A percentile compares a stretch with the other conserved stretches of the same genome.
Evolutionary conservation across 768 basidiomycete species (phyloP).

Genomic region (Mycena galopus): DNA sequence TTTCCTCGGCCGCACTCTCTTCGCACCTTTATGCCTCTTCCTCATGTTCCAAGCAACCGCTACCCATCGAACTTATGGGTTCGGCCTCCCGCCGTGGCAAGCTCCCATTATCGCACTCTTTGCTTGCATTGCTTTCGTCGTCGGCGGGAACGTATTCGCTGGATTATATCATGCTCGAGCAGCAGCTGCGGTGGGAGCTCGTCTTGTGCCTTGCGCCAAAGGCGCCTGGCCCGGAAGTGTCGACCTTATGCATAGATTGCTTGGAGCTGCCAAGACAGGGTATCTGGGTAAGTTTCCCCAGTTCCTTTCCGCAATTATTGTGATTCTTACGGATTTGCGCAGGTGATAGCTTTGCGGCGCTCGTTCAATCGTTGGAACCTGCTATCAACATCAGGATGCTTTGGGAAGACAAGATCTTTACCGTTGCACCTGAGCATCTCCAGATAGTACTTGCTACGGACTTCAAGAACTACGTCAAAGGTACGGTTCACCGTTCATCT

Average conservation of each 20-base stretch:
- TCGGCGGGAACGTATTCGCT: too few species aligned
- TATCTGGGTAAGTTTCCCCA: constrained; percentile 7
- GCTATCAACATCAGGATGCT: constrained; percentile 24
- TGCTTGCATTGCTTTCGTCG: too few species aligned
- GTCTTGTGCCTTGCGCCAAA: neutral
- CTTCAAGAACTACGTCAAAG: constrained; percentile 46
- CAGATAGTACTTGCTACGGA: constrained; percentile 46
- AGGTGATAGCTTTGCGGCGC: constrained; percentile 9
- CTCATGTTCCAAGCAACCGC: neutral
- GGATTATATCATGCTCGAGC: too few species aligned
- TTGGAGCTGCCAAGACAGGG: constrained; percentile 4
- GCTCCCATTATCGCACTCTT: too few species aligned
- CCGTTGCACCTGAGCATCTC: constrained; percentile 36
- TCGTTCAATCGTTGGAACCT: constrained; percentile 23
- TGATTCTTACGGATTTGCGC: neutral
- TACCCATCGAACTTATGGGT: neutral
- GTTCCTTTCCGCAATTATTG: neutral
- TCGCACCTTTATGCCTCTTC: neutral
- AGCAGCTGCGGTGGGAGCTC: constrained; percentile 1
- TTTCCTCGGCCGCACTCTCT: constrained; percentile 32
- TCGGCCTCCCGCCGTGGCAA: too few species aligned
- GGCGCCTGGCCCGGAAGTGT: constrained; percentile 31
- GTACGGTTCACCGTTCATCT: neutral
- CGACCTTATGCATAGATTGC: constrained; percentile 18
- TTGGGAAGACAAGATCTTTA: constrained; percentile 32